These are phyloP conservation scores for Cercospora sesami DNA, from an alignment of 2,329 filamentous ascomycete genomes.

Conservation along the genomic window DNA sequence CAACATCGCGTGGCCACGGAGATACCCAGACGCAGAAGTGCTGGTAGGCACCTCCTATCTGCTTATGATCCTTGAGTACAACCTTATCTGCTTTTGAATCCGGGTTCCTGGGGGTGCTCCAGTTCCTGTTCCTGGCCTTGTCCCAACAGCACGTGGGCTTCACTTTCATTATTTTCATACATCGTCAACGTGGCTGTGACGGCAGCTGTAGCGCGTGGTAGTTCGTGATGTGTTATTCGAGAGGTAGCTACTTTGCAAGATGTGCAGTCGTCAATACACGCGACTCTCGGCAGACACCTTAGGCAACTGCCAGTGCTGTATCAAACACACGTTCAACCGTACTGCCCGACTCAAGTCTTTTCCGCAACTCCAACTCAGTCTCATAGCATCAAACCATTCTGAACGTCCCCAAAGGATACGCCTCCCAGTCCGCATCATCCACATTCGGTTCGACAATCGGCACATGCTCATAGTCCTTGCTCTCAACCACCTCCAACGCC, in stretches of 20 bases:
- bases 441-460: slow-evolving; percentile 49
- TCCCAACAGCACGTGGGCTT: neutral
- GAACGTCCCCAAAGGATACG: slow-evolving; percentile 50
- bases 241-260: too few relatives aligned
- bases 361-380: neutral
- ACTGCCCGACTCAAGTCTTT: too few relatives aligned
- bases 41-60: neutral
- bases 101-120: neutral
- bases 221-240: too few relatives aligned
- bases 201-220: too few relatives aligned
- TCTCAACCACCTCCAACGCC: slow-evolving; percentile 45
- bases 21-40: neutral
- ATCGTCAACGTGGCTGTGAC: too few relatives aligned
- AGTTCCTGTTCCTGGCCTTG: neutral
- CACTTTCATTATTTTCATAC: neutral
- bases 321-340: too few relatives aligned
- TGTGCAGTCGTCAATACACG: too few relatives aligned
- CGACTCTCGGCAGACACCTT: too few relatives aligned
- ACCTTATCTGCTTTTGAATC: neutral
- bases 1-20: neutral
- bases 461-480: slow-evolving; percentile 45
- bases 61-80: neutral
- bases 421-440: slow-evolving; percentile 43
- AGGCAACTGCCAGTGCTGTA: too few relatives aligned
- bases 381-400: neutral